Base-by-base conservation (phyloP, 768 basidiomycete genomes). In the Thelephora aurantiotincta region DNA sequence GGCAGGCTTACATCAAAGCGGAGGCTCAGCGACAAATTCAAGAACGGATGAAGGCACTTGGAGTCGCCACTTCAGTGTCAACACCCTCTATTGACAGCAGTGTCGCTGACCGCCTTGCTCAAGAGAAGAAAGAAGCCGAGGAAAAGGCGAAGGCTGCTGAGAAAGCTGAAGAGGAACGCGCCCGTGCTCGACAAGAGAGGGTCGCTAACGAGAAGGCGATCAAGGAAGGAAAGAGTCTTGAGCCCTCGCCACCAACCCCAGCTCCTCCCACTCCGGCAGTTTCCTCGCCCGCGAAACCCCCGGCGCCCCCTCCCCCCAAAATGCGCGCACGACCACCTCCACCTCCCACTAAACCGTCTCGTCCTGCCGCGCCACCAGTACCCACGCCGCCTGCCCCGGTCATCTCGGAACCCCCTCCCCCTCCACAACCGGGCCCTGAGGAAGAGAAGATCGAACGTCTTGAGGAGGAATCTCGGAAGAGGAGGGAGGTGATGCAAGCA, bases 41-140 rank as follows among this genome's bases (percentile, higher is more conserved):
- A 54, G 89, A 80, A 14, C 82, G 94, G 30, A 90, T 83, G 72
- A 76, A 78, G 35, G 83, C 82, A 0, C 73, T 97, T 9, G 94
- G 94, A 5, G 74, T 96, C 14, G 70, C 72, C 12, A 61, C 74
- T 1, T 60, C 69, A 11, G 36, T 66, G 0, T 55, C 70, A 6
- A 64, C 69, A 0, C 54, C 72, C 12, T 63, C 74, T 23, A 68
- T 92, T 9, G 93, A 96, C 60, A 80, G 75, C 6, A 74, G 71
- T 46, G 89, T 96, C 2, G 85, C 90, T 58, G 86, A 92, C 53
- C 69, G 93, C 9, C 72, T 98, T 5, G 80, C 76, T 34, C 71
- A 79, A 55, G 94, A 98, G 58, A 86, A 83, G 69, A 80, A 75
- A 58, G 94, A 96, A 59, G 93, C 93, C 0, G 92, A 91, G 53